phyloP scores from a whole-genome alignment of 768 basidiomycete species.

The Suillus fuscotomentosus region DNA sequence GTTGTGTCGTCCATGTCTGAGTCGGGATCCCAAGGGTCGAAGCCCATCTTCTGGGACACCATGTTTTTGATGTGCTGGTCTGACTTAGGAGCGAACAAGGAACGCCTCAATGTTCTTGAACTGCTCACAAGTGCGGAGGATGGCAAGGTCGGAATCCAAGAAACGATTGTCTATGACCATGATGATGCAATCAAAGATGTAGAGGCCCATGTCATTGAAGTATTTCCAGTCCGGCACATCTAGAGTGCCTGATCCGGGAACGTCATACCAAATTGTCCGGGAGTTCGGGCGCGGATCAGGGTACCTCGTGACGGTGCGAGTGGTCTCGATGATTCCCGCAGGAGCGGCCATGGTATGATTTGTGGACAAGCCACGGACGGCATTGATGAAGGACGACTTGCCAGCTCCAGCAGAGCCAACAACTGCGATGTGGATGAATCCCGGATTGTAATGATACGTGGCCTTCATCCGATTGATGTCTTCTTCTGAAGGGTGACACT shows the following conservation, averaged over 20 bases:
- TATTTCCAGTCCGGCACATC: neutral
- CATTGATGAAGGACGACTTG: neutral
- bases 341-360: neutral
- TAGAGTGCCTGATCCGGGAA: neutral
- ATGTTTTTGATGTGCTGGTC: slow-evolving; percentile 14
- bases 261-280: neutral
- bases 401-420: neutral
- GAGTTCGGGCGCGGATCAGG: neutral
- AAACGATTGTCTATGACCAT: neutral
- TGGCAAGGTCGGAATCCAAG: neutral
- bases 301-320: neutral
- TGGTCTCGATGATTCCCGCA: neutral
- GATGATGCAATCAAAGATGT: neutral
- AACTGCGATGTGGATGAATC: neutral
- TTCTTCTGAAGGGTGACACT: neutral
- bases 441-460: neutral
- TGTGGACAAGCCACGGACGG: neutral
- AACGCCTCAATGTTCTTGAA: neutral
- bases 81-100: slow-evolving; percentile 17
- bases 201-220: neutral
- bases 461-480: neutral
- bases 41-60: slow-evolving; percentile 7
- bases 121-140: neutral
- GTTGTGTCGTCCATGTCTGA: neutral
- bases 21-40: neutral